Percentiles rank a stretch among this genome's conserved stretches.
Conservation (phyloP, 116 monocot species). For the Trichopus zeylanicus region DNA sequence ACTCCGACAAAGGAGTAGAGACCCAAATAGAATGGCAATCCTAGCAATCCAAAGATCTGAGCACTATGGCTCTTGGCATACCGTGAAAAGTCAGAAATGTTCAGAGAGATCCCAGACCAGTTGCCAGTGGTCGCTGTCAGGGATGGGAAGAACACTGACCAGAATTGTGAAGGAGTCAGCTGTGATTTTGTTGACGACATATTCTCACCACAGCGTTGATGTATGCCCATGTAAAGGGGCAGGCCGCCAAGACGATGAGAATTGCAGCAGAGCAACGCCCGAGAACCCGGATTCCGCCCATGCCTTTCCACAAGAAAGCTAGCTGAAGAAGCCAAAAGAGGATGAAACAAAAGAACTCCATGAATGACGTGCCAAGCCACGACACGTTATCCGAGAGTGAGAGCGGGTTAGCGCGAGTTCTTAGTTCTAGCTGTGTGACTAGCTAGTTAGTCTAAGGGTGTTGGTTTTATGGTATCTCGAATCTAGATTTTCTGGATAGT, state of each 20-base stretch:
- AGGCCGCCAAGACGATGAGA: slow-evolving; percentile 43
- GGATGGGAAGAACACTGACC: slow-evolving; percentile 78
- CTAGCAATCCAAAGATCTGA: slow-evolving; percentile 65
- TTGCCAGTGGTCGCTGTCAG: slow-evolving; percentile 88
- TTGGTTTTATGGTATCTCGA: too few relatives aligned
- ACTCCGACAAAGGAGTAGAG: slow-evolving; percentile 78
- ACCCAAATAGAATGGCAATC: slow-evolving; percentile 86
- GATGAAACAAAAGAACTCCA: slow-evolving; percentile 66
- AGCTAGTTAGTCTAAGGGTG: too few relatives aligned
- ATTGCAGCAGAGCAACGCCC: slow-evolving; percentile 81
- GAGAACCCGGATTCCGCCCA: slow-evolving; percentile 55
- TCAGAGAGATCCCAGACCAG: slow-evolving; percentile 81
- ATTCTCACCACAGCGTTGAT: slow-evolving; percentile 47
- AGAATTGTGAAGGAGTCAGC: slow-evolving; percentile 39
- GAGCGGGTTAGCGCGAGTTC: too few relatives aligned
- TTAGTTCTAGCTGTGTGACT: too few relatives aligned
- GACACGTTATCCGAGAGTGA: too few relatives aligned
- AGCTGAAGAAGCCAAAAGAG: slow-evolving; percentile 67
- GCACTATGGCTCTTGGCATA: slow-evolving; percentile 65
- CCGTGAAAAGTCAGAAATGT: slow-evolving; percentile 90
- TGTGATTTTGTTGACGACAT: slow-evolving; percentile 52
- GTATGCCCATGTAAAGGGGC: slow-evolving; percentile 64
- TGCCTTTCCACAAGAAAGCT: slow-evolving; percentile 34
- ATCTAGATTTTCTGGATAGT: too few relatives aligned
- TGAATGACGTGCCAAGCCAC: slow-evolving; percentile 32